phyloP scores from a whole-genome alignment of 2,329 filamentous ascomycete genomes.

The Penicillium oxalicum region DNA sequence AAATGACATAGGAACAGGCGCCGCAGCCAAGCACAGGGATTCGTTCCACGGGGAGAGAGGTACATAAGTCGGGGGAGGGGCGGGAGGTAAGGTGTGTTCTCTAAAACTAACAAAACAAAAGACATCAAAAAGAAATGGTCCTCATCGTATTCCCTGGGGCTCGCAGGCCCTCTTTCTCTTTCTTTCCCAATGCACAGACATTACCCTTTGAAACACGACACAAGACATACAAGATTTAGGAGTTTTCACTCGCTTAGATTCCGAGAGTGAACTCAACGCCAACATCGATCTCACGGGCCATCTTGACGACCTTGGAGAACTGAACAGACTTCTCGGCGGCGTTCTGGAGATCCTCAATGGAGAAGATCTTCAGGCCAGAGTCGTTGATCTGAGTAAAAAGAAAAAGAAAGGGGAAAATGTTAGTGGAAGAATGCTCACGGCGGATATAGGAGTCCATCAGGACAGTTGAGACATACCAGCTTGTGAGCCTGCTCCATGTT shows the following conservation, averaged over 20 bases:
- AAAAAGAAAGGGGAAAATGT: not conserved
- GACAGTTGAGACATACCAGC: slow-evolving; percentile 45
- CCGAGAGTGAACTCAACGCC: slow-evolving; percentile 92
- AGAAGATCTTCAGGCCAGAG: slow-evolving; percentile 98
- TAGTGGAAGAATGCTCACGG: not conserved
- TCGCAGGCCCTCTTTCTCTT: too few relatives aligned
- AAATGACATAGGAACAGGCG: not conserved
- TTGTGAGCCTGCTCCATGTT: slow-evolving; percentile 95
- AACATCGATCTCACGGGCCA: slow-evolving; percentile 95
- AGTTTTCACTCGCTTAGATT: slow-evolving; percentile 56
- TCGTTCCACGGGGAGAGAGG: too few relatives aligned
- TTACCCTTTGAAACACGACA: too few relatives aligned
- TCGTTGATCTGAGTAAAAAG: slow-evolving; percentile 66
- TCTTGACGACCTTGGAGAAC: slow-evolving; percentile 98
- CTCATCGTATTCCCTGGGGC: too few relatives aligned
- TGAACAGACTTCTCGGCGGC: slow-evolving; percentile 98
- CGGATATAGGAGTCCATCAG: slow-evolving; percentile 1
- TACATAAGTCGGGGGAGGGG: too few relatives aligned
- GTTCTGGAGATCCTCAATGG: slow-evolving; percentile 93
- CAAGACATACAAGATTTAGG: too few relatives aligned
- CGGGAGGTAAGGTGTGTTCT: too few relatives aligned
- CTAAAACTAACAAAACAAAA: too few relatives aligned
- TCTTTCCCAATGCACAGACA: too few relatives aligned
- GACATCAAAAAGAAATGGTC: not conserved
- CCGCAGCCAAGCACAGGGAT: slow-evolving; percentile 2